These are phyloP conservation scores for Apiotrichum domesticum DNA, from an alignment of 1,284 basidiomycete species.

Conservation along the genomic window DNA sequence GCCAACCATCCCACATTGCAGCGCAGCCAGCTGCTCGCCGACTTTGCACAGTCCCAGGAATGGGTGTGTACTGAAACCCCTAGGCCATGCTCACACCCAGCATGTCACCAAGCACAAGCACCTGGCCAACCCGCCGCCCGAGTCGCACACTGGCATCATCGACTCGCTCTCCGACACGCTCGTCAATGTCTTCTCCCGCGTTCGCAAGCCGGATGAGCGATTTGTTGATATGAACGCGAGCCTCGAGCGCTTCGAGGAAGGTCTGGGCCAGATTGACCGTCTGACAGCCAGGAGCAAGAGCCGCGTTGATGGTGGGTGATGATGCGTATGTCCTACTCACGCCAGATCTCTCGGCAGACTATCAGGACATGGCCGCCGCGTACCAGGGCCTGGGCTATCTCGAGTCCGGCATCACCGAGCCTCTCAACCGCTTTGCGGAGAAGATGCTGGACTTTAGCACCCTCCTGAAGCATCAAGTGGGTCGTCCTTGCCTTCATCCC, in stretches of 20 bases:
- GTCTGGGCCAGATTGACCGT: conserved; percentile 70
- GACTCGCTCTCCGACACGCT: conserved; percentile 94
- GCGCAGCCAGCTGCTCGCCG: conserved; percentile 76
- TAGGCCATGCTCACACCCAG: conserved; percentile 48
- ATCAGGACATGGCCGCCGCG: conserved; percentile 89
- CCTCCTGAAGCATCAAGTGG: conserved; percentile 69
- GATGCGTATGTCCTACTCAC: neutral
- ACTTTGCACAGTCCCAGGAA: conserved; percentile 94
- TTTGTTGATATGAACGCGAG: conserved; percentile 85
- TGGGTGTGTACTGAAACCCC: conserved; percentile 60
- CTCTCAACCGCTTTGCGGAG: conserved; percentile 90
- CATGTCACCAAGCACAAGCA: conserved; percentile 95
- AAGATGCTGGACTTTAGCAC: conserved; percentile 89
- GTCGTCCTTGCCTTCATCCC: conserved; percentile 25
- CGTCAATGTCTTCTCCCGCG: conserved; percentile 80
- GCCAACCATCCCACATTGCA: conserved; percentile 92
- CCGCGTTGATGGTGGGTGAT: conserved; percentile 74
- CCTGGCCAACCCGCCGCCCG: conserved; percentile 77
- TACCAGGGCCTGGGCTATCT: conserved; percentile 95
- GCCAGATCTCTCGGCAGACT: conserved; percentile 88
- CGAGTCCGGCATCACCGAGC: conserved; percentile 95
- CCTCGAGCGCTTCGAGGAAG: conserved; percentile 93
- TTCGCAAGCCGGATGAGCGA: conserved; percentile 92
- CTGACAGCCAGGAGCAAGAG: conserved; percentile 67
- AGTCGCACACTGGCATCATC: conserved; percentile 71